These are phyloP conservation scores for Coemansia asiatica DNA, from an alignment of 192 early-diverging fungal genomes.

Conservation along the genomic window DNA sequence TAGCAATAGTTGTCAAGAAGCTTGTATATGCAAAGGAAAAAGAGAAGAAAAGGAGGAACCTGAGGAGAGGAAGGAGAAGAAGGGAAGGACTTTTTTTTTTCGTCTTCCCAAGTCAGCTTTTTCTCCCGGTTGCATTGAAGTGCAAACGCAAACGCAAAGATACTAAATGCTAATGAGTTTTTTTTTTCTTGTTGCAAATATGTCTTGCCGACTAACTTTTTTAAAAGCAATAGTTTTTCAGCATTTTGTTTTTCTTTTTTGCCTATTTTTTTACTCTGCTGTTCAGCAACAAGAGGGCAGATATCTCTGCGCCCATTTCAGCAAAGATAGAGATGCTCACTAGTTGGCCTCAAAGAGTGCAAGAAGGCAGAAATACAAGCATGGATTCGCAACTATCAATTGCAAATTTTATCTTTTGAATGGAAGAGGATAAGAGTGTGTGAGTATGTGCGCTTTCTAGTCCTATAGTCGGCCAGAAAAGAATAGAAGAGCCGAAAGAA, in stretches of 20 bases:
- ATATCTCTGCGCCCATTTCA: not conserved
- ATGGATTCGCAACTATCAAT: not conserved
- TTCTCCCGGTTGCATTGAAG: too few species aligned
- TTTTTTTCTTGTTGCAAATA: too few species aligned
- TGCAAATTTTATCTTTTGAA: not conserved
- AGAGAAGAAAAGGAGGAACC: constrained; percentile 3
- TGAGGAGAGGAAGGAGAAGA: not conserved
- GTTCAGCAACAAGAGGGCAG: too few species aligned
- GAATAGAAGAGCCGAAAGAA: not conserved
- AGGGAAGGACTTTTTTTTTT: not conserved
- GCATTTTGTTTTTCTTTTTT: too few species aligned
- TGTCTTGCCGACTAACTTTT: too few species aligned
- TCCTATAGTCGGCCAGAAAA: not conserved
- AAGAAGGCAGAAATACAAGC: not conserved
- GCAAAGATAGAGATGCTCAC: too few species aligned
- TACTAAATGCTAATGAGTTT: too few species aligned
- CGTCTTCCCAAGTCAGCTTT: too few species aligned
- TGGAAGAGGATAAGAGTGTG: not conserved
- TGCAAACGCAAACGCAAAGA: too few species aligned
- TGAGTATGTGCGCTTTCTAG: not conserved
- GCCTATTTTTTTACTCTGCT: not conserved
- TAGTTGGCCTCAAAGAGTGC: not conserved
- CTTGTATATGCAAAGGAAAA: constrained; percentile 8
- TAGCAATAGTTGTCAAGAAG: too few species aligned
- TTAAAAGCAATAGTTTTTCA: too few species aligned